Evolutionary conservation across 805 yeast species (phyloP).

Genomic region (Metschnikowia lunata): DNA sequence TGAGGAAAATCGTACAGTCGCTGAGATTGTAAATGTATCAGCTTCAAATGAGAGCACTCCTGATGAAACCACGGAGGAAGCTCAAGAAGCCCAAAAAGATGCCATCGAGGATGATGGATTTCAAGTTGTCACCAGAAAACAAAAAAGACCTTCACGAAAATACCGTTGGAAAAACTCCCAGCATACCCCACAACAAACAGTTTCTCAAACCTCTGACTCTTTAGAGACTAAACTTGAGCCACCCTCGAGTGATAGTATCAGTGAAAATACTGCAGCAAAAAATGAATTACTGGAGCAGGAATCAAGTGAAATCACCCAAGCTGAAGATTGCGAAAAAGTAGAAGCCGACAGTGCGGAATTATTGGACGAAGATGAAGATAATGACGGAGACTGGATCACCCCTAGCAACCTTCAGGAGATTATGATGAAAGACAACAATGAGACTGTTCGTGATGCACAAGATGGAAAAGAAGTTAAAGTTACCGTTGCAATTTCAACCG

Average conservation of each 20-base stretch:
- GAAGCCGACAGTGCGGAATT: background rate
- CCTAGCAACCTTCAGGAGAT: conserved; percentile 76
- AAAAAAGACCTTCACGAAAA: conserved; percentile 1
- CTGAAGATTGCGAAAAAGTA: background rate
- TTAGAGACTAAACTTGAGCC: no score
- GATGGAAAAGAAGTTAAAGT: conserved; percentile 31
- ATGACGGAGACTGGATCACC: conserved; percentile 88
- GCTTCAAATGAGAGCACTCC: background rate
- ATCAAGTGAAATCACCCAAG: background rate
- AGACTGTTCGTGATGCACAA: conserved; percentile 41
- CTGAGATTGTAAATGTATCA: background rate
- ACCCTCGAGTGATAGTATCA: no score
- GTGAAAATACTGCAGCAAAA: background rate
- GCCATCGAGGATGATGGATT: conserved; percentile 23
- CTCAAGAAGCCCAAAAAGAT: conserved; percentile 6
- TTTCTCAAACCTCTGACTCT: background rate
- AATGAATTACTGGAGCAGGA: background rate
- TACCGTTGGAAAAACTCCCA: background rate
- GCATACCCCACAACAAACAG: background rate
- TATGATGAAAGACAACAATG: conserved; percentile 62
- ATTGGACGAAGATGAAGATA: conserved; percentile 56
- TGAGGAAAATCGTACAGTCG: background rate
- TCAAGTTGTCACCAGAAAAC: conserved; percentile 17
- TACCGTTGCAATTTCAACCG: conserved; percentile 83
- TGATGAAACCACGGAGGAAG: conserved; percentile 10